Evolutionary conservation across 306 rosid genomes (phyloP), one percentile per base, ranked within the genome.

Genomic region (Trifolium dubium): DNA sequence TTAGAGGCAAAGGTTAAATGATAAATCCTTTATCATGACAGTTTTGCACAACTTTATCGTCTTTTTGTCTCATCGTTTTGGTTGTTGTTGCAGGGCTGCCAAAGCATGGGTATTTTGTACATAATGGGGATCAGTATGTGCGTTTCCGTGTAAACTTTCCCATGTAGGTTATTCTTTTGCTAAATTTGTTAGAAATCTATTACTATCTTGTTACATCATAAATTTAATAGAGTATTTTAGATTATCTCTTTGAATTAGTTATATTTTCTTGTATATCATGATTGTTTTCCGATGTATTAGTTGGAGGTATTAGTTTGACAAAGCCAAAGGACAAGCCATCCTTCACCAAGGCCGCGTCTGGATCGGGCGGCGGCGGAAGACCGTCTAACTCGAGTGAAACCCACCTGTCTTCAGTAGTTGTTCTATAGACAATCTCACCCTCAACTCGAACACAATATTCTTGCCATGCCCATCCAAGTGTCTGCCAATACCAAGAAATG

Each of bases 121-220:
- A 74, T 70, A 88, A 85, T 83, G 99, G 99, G 70, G 92, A 94
- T 85, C 99, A 94, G 72, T 92, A 88, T 56, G 92, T 94, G 75
- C 89, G 83, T 39, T 92, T 94, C 85, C 90, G 86, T 60, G 47
- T 94, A 69, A 89, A 83, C 72, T 87, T 91, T 54, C 98, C 98
- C 19, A 79, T n/a, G 98, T 94, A 85, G 47, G 87, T 77, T 78
- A 32, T 62, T 28, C 62, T 29, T 8, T 14, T 28, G 14, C 32
- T 67, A 9, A 63, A 51, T 7, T 29, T 44, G 18, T 7, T 44
- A 67, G 72, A 67, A 67, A 67, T 67, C 28, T 44, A 46, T 37
- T 7, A 8, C 28, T 44, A 67, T 67, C 37, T 44, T 8, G 14
- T 44, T 29, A 67, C 58, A 13, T 29, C 23, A 43, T 29, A 18